Conservation (phyloP, 2,329 filamentous ascomycete species). For the Paecilomyces sp. region DNA sequence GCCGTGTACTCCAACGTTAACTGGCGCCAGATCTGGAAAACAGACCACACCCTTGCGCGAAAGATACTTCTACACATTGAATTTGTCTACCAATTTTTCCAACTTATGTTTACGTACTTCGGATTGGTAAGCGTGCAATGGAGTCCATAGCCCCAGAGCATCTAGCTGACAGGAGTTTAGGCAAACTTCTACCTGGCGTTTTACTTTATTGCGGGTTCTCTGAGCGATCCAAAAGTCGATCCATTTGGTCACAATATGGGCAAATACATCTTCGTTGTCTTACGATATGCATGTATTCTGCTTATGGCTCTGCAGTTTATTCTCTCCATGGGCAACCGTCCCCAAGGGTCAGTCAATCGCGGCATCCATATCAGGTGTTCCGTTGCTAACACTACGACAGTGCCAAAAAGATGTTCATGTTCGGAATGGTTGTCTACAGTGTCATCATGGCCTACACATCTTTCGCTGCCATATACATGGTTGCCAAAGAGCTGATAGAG, state of each 20-base stretch:
- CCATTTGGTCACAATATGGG: constrained; percentile 88
- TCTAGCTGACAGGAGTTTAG: constrained; percentile 19
- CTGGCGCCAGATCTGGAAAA: constrained; percentile 85
- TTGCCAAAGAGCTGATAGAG: constrained; percentile 67
- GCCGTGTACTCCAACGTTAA: constrained; percentile 96
- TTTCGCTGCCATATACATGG: constrained; percentile 83
- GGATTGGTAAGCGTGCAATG: constrained; percentile 52
- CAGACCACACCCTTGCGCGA: constrained; percentile 81
- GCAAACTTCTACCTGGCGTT: constrained; percentile 99
- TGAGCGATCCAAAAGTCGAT: constrained; percentile 71
- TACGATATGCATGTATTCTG: constrained; percentile 78
- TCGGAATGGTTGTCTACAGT: constrained; percentile 80
- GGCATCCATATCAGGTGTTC: neutral
- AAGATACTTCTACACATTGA: constrained; percentile 92
- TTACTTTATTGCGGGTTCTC: constrained; percentile 91
- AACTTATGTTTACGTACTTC: constrained; percentile 93
- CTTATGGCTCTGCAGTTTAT: constrained; percentile 95
- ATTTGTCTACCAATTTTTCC: constrained; percentile 89
- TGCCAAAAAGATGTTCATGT: constrained; percentile 81
- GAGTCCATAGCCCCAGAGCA: neutral
- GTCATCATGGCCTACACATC: constrained; percentile 95
- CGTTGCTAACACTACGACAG: constrained; percentile 13
- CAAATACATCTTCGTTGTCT: constrained; percentile 73
- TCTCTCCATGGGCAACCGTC: constrained; percentile 88
- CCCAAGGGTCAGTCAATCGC: constrained; percentile 59